A percentile compares a stretch with the other conserved stretches of the same genome.
Conservation (phyloP, 306 rosid genomes). For the Ormosia emarginata region DNA sequence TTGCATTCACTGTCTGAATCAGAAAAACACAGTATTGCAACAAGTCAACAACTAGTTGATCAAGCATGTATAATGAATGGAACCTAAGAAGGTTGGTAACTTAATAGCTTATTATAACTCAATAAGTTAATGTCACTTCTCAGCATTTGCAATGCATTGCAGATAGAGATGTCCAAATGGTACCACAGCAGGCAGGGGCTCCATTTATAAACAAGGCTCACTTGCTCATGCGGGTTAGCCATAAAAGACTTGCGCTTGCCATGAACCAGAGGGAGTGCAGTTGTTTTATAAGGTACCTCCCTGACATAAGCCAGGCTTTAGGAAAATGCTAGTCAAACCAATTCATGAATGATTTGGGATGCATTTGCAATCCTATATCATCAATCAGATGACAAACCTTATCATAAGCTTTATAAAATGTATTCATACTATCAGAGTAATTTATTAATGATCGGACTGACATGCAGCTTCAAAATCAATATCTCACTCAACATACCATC, state of each 20-base stretch:
- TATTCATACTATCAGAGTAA: background rate
- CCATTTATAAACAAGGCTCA: background rate
- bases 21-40: background rate
- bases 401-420: background rate
- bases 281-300: background rate
- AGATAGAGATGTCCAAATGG: background rate
- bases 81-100: background rate
- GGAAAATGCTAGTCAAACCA: background rate
- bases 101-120: background rate
- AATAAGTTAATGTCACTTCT: background rate
- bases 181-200: background rate
- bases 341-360: background rate
- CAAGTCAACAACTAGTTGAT: background rate
- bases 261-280: background rate
- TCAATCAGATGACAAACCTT: background rate
- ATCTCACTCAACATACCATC: background rate
- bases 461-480: background rate
- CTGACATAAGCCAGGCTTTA: background rate
- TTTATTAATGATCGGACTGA: background rate
- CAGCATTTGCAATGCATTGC: background rate
- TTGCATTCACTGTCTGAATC: background rate
- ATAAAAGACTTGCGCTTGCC: background rate
- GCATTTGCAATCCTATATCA: background rate
- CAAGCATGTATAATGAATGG: background rate
- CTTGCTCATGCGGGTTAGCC: background rate